Base-by-base conservation (phyloP, 1,284 basidiomycete genomes). In the Gomphus sp. region DNA sequence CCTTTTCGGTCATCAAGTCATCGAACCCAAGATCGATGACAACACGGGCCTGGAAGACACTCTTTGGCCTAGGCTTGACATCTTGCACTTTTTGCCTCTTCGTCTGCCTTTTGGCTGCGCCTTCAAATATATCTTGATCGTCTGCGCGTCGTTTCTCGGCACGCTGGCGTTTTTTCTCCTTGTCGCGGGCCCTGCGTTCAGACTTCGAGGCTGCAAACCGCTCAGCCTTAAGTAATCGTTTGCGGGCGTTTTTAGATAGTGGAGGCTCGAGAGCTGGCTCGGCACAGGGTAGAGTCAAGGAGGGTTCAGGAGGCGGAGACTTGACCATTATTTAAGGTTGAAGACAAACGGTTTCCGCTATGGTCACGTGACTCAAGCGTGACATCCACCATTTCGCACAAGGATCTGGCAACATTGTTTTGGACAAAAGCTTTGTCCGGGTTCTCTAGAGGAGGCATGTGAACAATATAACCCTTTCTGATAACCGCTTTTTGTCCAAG, bases 11-110 rank as follows among this genome's bases (percentile, higher is more conserved):
- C 97, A 99, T 99, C 72, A 89, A 79, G 52, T 93, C 84, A 70
- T 99, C 97, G 69, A 99, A 99, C 2, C 87, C 93, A 7, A 97
- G 77, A 73, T 99, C 97, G 33, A 99, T 74, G 22, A 97, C 82
- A 2, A 99, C 79, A 39, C 80, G 82, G 9, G 90, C 91, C 16
- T 79, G 77, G 67, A 93, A 94, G 31, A 69, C 78, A 59, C 64
- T 71, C 74, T 65, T 67, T 54, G 69, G 69, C 8, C 70, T 76
- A 12, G 5, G 11, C 39, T 25, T 39, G 10, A n/a, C 28, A n/a
- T 52, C 50, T 33, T 70, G 68, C 45, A 60, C 55, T 64, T 67
- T 68, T 55, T 67, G 65, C 63, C 77, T 76, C 71, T 83, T 83
- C 67, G 71, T 73, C 57, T 69, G 69, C 61, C 72, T 72, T 59